Evolutionary conservation across 495 filamentous ascomycete genomes (phyloP).

Genomic region (Xylaria sp.): DNA sequence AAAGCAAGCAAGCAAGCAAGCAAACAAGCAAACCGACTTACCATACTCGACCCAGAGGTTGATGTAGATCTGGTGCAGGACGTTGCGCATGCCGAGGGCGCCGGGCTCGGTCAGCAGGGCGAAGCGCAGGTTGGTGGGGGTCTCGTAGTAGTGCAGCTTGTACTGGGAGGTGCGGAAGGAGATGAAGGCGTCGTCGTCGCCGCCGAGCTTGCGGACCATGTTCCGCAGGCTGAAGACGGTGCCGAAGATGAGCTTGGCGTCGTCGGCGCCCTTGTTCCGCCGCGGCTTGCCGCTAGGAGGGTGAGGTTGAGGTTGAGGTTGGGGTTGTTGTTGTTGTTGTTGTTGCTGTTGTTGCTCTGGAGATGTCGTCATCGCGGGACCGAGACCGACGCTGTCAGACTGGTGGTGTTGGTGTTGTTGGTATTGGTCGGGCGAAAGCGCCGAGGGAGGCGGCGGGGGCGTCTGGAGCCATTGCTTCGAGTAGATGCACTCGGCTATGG

Average conservation of each 20-base stretch:
- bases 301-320: too few relatives aligned
- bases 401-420: conserved; percentile 13
- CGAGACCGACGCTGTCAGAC: background rate
- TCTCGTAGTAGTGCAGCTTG: conserved; percentile 99
- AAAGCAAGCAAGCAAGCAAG: too few relatives aligned
- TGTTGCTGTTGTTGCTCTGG: conserved; percentile 13
- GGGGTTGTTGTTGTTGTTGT: conserved; percentile 22
- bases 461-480: conserved; percentile 72
- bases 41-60: conserved; percentile 97
- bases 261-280: conserved; percentile 73
- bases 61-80: conserved; percentile 97
- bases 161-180: conserved; percentile 90
- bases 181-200: conserved; percentile 90
- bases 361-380: background rate
- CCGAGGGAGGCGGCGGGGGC: conserved; percentile 33
- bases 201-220: conserved; percentile 94
- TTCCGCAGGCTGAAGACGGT: conserved; percentile 95
- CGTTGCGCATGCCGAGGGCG: conserved; percentile 87
- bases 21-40: conserved; percentile 51
- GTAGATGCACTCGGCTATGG: conserved; percentile 92
- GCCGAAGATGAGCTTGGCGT: conserved; percentile 96
- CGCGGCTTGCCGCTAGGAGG: conserved; percentile 41
- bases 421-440: conserved; percentile 23
- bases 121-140: conserved; percentile 91
- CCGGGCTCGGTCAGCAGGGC: conserved; percentile 95